phyloP scores from a whole-genome alignment of 768 basidiomycete species.

The Exidia glandulosa region DNA sequence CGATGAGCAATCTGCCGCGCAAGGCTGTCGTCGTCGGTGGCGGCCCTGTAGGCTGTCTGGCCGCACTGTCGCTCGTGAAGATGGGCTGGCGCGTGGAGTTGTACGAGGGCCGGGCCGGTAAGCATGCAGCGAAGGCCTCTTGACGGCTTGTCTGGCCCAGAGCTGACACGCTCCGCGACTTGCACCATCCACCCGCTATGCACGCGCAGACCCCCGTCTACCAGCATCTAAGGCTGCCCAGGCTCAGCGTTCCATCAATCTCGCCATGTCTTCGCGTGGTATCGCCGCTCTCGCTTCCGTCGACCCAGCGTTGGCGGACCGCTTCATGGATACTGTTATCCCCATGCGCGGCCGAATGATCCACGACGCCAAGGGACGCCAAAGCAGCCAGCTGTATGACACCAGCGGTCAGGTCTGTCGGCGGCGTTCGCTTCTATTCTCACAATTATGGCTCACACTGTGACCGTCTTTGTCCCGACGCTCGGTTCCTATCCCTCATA shows the following conservation, averaged over 20 bases:
- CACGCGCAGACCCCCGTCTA: constrained; percentile 55
- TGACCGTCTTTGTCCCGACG: background rate
- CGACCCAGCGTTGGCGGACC: constrained; percentile 54
- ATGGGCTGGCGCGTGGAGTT: constrained; percentile 77
- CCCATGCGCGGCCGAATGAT: constrained; percentile 97
- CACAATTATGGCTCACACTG: background rate
- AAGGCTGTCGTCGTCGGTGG: constrained; percentile 43
- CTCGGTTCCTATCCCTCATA: background rate
- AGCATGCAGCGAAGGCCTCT: constrained; percentile 11
- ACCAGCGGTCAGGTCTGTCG: constrained; percentile 69
- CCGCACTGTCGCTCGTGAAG: constrained; percentile 75
- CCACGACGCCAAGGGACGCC: constrained; percentile 59
- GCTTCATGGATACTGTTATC: constrained; percentile 69
- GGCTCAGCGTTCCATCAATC: constrained; percentile 86
- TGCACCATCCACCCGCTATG: constrained; percentile 5
- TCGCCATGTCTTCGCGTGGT: constrained; percentile 90
- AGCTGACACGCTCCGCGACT: constrained; percentile 1
- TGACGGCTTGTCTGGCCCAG: constrained; percentile 9
- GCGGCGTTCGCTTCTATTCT: constrained; percentile 7
- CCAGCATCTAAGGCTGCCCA: constrained; percentile 52
- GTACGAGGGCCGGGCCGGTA: constrained; percentile 73
- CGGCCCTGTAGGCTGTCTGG: constrained; percentile 90
- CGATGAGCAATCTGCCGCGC: background rate
- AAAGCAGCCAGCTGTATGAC: constrained; percentile 82
- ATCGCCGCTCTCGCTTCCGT: constrained; percentile 79